phyloP scores from a whole-genome alignment of 495 filamentous ascomycete genomes.

The Penicillium waksmanii region DNA sequence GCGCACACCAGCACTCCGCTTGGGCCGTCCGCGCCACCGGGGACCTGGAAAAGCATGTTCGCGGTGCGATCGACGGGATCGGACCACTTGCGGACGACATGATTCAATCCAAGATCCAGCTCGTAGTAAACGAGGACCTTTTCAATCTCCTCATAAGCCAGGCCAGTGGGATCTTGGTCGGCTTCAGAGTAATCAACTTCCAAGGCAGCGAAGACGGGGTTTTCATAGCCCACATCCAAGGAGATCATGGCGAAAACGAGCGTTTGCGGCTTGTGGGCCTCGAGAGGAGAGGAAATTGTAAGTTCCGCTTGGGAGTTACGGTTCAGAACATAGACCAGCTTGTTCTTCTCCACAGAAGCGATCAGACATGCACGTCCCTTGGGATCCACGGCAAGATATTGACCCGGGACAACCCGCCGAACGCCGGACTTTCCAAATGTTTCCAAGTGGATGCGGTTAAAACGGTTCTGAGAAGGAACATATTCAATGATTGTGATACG shows the following conservation, averaged over 20 bases:
- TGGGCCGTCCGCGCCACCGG: conserved; percentile 89
- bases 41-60: conserved; percentile 91
- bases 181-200: conserved; percentile 92
- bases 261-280: conserved; percentile 94
- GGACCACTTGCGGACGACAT: conserved; percentile 94
- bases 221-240: conserved; percentile 94
- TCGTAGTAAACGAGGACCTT: conserved; percentile 96
- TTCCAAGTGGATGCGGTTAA: conserved; percentile 88
- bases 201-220: conserved; percentile 91
- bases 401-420: conserved; percentile 88
- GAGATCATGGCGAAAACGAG: conserved; percentile 84
- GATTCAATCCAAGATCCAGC: conserved; percentile 93
- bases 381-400: conserved; percentile 92
- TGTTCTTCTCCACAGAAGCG: conserved; percentile 96
- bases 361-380: conserved; percentile 94
- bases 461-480: conserved; percentile 80
- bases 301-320: conserved; percentile 91
- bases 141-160: conserved; percentile 79
- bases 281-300: conserved; percentile 95
- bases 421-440: conserved; percentile 99
- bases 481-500: conserved; percentile 95
- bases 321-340: conserved; percentile 98
- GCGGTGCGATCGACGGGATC: conserved; percentile 91
- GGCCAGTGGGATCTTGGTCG: conserved; percentile 87
- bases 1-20: conserved; percentile 94